phyloP scores from a whole-genome alignment of 2,329 filamentous ascomycete genomes.

The Fusarium chlamydosporum region DNA sequence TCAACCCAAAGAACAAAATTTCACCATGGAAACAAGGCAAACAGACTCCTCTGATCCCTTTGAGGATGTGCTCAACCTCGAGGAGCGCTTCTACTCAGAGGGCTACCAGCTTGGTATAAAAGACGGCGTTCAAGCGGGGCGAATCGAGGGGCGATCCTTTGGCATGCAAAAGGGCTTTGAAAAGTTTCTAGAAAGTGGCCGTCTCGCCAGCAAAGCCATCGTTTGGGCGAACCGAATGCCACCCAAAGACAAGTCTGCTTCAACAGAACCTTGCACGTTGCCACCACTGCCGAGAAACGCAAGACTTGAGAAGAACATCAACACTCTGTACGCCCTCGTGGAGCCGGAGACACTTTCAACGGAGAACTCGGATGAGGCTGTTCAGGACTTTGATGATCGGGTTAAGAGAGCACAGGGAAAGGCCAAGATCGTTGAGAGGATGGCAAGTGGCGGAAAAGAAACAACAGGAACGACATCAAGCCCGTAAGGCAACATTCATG shows the following conservation, averaged over 20 bases:
- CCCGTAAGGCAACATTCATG: slow-evolving; percentile 3
- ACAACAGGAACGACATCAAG: slow-evolving; percentile 20
- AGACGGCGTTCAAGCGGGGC: slow-evolving; percentile 83
- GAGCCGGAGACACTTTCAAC: slow-evolving; percentile 83
- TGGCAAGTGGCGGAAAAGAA: slow-evolving; percentile 59
- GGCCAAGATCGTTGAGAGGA: slow-evolving; percentile 85
- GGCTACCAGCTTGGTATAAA: slow-evolving; percentile 81
- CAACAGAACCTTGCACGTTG: slow-evolving; percentile 46
- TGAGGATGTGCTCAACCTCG: slow-evolving; percentile 71
- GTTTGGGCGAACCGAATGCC: slow-evolving; percentile 85
- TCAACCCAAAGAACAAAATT: slow-evolving; percentile 1
- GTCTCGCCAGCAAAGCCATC: slow-evolving; percentile 80
- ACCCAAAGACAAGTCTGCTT: neutral
- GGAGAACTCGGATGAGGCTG: slow-evolving; percentile 87
- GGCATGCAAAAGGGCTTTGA: slow-evolving; percentile 94
- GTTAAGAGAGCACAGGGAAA: slow-evolving; percentile 87
- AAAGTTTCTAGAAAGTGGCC: slow-evolving; percentile 87
- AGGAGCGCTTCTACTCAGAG: slow-evolving; percentile 82
- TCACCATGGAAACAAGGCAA: slow-evolving; percentile 30
- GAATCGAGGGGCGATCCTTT: slow-evolving; percentile 89
- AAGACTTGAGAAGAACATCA: slow-evolving; percentile 82
- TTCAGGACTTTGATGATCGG: slow-evolving; percentile 92
- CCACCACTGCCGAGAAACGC: slow-evolving; percentile 68
- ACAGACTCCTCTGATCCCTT: slow-evolving; percentile 64
- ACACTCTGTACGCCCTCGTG: slow-evolving; percentile 80